phyloP scores from a whole-genome alignment of 208 protist species.

The Naegleria gruberi region DNA sequence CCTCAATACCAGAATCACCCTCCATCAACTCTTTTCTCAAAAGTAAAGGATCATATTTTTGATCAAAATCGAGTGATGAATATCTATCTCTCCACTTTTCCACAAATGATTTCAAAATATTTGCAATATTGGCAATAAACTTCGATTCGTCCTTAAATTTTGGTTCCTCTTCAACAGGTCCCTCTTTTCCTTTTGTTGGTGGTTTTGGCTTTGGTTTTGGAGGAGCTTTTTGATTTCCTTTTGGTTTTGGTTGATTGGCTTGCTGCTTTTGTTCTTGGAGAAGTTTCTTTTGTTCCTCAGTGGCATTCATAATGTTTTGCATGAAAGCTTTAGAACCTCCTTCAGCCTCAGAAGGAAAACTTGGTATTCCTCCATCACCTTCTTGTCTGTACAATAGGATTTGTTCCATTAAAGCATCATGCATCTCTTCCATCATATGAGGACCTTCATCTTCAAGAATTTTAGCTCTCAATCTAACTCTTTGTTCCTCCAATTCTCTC shows the following conservation, averaged over 20 bases:
- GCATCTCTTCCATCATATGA: slow-evolving; percentile 82
- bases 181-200: neutral
- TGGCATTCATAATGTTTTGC: slow-evolving; percentile 19
- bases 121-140: neutral
- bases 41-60: slow-evolving; percentile 57
- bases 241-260: neutral
- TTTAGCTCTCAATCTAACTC: slow-evolving; percentile 57
- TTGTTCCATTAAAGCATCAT: slow-evolving; percentile 75
- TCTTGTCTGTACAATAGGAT: slow-evolving; percentile 75
- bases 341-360: slow-evolving; percentile 68
- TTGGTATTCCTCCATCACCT: slow-evolving; percentile 47
- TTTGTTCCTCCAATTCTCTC: slow-evolving; percentile 64
- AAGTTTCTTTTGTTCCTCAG: slow-evolving; percentile 34
- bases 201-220: neutral
- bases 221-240: neutral
- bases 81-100: slow-evolving; percentile 31
- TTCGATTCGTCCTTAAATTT: neutral
- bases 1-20: slow-evolving; percentile 70
- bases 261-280: slow-evolving; percentile 39
- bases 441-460: slow-evolving; percentile 72
- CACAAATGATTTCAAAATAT: neutral
- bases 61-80: slow-evolving; percentile 43
- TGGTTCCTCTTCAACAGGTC: neutral
- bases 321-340: slow-evolving; percentile 66
- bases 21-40: slow-evolving; percentile 68